These are phyloP conservation scores for Marasmius tenuissimus DNA, from an alignment of 1,284 basidiomycete genomes.

Conservation along the genomic window DNA sequence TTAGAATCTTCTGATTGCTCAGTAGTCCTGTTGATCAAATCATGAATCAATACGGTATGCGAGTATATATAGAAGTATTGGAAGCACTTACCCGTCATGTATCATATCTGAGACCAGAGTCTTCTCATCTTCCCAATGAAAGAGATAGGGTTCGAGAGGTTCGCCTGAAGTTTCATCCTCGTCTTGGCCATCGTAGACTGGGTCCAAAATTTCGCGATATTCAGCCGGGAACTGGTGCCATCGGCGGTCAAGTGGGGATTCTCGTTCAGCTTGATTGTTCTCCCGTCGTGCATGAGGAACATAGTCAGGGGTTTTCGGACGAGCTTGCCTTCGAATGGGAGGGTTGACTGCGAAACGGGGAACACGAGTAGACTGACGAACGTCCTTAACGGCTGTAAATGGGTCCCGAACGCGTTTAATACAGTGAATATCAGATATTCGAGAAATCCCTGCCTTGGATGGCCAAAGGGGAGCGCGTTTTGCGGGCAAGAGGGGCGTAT, in stretches of 20 bases:
- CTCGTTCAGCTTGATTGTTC: neutral
- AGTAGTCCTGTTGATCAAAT: slow-evolving; percentile 4
- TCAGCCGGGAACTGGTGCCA: slow-evolving; percentile 2
- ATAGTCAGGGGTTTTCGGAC: neutral
- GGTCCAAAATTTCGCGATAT: slow-evolving; percentile 2
- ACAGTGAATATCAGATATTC: neutral
- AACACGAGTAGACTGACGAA: neutral
- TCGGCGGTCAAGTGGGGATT: slow-evolving; percentile 1
- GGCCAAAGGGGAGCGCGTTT: slow-evolving; percentile 1
- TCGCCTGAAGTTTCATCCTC: neutral
- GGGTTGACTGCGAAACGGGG: neutral
- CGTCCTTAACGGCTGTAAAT: neutral
- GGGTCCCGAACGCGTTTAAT: neutral
- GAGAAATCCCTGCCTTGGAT: neutral
- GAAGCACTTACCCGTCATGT: slow-evolving; percentile 5
- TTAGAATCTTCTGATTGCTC: slow-evolving; percentile 29
- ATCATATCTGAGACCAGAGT: slow-evolving; percentile 18
- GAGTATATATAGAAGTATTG: neutral
- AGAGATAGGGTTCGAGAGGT: slow-evolving; percentile 5
- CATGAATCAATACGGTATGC: neutral
- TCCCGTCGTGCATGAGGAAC: neutral
- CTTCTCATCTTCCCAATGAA: slow-evolving; percentile 20
- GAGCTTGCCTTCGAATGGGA: neutral
- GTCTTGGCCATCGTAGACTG: slow-evolving; percentile 2
- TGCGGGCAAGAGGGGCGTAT: slow-evolving; percentile 2